These are phyloP conservation scores for Asclepias syriaca DNA, from an alignment of 257 asterid genomes.

Conservation along the genomic window DNA sequence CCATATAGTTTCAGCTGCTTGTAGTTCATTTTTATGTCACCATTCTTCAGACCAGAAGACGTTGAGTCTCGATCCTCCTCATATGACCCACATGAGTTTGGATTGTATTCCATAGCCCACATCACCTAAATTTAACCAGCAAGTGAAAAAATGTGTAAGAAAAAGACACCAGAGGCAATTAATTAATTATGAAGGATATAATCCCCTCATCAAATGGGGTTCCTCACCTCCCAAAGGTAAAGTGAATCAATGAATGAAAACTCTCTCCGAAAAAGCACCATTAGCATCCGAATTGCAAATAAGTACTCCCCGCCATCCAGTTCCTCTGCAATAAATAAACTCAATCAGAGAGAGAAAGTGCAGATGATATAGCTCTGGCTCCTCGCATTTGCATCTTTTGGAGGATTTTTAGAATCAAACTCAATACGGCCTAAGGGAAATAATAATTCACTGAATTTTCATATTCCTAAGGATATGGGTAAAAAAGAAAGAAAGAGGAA, in stretches of 20 bases:
- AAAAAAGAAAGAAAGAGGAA: neutral
- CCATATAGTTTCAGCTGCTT: conserved; percentile 73
- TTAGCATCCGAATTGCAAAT: conserved; percentile 95
- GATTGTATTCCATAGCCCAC: conserved; percentile 99
- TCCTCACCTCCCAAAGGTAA: conserved; percentile 92
- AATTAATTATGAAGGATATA: too few species aligned
- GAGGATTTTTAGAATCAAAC: neutral
- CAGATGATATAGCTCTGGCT: neutral
- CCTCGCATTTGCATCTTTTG: neutral
- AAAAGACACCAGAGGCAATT: too few species aligned
- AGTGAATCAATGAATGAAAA: conserved; percentile 85
- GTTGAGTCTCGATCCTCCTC: conserved; percentile 44
- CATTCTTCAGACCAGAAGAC: conserved; percentile 25
- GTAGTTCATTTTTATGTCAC: conserved; percentile 36
- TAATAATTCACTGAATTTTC: neutral
- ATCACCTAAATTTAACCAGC: conserved; percentile 48
- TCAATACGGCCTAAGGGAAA: neutral
- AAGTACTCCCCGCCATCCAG: conserved; percentile 95
- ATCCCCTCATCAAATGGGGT: too few species aligned
- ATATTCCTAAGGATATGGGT: neutral
- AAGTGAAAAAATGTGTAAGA: neutral
- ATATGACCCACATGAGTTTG: conserved; percentile 52
- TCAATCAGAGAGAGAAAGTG: conserved; percentile 18
- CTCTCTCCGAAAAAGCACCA: conserved; percentile 95
- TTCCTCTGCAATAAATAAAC: conserved; percentile 54